Base-by-base conservation (phyloP, 2,329 filamentous ascomycete species). In the Aspergillus texensis region DNA sequence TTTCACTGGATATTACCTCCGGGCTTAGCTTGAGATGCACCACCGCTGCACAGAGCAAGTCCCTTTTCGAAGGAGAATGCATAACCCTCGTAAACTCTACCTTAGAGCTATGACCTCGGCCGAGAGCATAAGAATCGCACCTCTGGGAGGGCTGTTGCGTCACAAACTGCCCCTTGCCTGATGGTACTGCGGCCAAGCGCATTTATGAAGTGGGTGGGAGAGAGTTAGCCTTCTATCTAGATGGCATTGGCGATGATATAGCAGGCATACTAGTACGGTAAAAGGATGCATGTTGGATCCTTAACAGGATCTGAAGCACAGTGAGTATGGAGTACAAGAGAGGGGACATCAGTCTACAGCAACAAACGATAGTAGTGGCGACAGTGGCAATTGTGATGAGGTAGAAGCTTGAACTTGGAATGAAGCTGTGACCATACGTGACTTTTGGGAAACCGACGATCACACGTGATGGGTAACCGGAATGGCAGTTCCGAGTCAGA, bases 51-150 rank as follows among this genome's bases (percentile, higher is more conserved):
- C 39, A 55, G 32, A 26, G 52, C 52, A 55, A 39, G 21, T 19
- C 5, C 52, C n/a, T 28, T 34, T 14, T 3, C 34, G 52, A 36
- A 55, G n/a, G 32, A 55, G 32, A 39, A 39, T 39, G 52, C 32
- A 55, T 55, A 55, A 39, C 52, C 39, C 52, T 24, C n/a, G n/a
- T 16, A 55, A 55, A 55, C 52, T 55, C 52, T 55, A 55, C 52
- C 32, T 6, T 39, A 12, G 52, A 55, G 52, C 52, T 26, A 55
- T 55, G 52, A 55, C 52, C 52, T 39, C 52, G 32, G 32, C 21
- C 11, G 52, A 55, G 52, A 55, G 21, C n/a, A 55, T 55, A 39
- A 39, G 21, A 41, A 39, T 39, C 26, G 52, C 21, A 24, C 32
- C n/a, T 36, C 8, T n/a, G 24, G 21, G 26, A 55, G 52, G 52